Conservation (phyloP, 2,329 filamentous ascomycete species). For the Chaetomium sp. region DNA sequence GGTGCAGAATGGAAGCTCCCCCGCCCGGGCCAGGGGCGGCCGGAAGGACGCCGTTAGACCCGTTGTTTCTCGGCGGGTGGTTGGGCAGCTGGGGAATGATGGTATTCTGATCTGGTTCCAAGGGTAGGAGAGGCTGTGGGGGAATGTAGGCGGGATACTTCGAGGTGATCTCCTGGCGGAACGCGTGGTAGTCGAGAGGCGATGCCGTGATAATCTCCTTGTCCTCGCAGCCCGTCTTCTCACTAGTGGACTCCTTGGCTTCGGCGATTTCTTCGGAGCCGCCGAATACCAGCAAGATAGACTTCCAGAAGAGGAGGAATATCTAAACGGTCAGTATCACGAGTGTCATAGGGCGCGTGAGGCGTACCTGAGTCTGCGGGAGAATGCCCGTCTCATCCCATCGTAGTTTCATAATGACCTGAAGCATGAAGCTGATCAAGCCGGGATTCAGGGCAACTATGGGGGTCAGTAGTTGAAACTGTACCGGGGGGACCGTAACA, state of each 20-base stretch:
- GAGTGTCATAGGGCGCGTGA: constrained; percentile 23
- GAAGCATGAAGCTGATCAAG: constrained; percentile 71
- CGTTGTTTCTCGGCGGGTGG: constrained; percentile 64
- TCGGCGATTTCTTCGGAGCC: constrained; percentile 71
- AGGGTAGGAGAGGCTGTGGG: constrained; percentile 76
- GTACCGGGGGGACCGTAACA: constrained; percentile 35
- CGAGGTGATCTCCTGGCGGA: constrained; percentile 93
- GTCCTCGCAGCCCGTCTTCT: constrained; percentile 59
- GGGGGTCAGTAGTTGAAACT: constrained; percentile 29
- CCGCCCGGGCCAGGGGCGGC: constrained; percentile 58
- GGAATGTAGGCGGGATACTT: constrained; percentile 98
- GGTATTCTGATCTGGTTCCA: constrained; percentile 89
- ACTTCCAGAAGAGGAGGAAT: constrained; percentile 88
- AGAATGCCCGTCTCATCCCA: constrained; percentile 69
- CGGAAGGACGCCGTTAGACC: constrained; percentile 63
- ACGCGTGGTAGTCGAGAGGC: constrained; percentile 92
- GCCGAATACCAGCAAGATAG: constrained; percentile 82
- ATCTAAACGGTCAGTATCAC: constrained; percentile 51
- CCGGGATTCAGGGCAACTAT: constrained; percentile 64
- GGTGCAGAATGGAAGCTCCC: constrained; percentile 82
- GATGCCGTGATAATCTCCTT: constrained; percentile 88
- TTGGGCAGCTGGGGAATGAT: constrained; percentile 84
- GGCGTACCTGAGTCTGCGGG: constrained; percentile 63
- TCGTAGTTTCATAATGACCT: constrained; percentile 66
- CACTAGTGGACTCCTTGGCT: constrained; percentile 71